Conservation (phyloP, 2,329 filamentous ascomycete genomes). For the Sphaceloma murrayae region DNA sequence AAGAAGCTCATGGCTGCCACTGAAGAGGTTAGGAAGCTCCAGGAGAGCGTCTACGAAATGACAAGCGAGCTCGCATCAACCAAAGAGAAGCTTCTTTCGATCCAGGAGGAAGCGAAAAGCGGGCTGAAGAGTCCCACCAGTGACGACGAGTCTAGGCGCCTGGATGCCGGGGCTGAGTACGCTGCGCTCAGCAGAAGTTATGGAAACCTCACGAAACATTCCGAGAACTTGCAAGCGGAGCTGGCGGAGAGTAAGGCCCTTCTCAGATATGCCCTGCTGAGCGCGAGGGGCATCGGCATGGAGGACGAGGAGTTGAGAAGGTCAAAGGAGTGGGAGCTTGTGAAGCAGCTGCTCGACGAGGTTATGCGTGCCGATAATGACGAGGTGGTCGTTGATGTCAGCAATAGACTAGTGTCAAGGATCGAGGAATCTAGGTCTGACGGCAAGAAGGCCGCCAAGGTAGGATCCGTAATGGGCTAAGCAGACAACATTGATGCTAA, state of each 20-base stretch:
- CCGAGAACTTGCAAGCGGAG: conserved; percentile 20
- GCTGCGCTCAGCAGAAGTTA: conserved; percentile 19
- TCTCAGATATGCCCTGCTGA: conserved; percentile 22
- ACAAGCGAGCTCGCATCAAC: conserved; percentile 20
- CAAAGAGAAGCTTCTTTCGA: conserved; percentile 18
- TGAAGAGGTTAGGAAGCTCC: conserved; percentile 27
- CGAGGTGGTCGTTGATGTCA: conserved; percentile 17
- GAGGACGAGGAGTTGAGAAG: conserved; percentile 19
- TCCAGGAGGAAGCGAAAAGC: not conserved
- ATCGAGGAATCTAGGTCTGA: conserved; percentile 18
- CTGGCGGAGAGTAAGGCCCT: conserved; percentile 22
- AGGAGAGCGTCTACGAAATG: conserved; percentile 19
- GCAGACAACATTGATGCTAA: not conserved
- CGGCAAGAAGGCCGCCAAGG: conserved; percentile 15
- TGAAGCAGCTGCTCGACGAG: conserved; percentile 20
- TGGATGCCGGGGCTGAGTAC: conserved; percentile 19
- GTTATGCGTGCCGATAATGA: conserved; percentile 19
- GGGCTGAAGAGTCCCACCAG: conserved; percentile 12
- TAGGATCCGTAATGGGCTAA: not conserved
- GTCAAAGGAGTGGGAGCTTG: conserved; percentile 21
- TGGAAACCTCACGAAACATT: conserved; percentile 20
- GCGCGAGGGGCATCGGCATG: conserved; percentile 16
- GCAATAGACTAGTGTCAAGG: conserved; percentile 18
- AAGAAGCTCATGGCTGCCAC: conserved; percentile 19
- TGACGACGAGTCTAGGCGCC: conserved; percentile 14